Conservation (phyloP, 1,284 basidiomycete species). For the Apiotrichum sp. region DNA sequence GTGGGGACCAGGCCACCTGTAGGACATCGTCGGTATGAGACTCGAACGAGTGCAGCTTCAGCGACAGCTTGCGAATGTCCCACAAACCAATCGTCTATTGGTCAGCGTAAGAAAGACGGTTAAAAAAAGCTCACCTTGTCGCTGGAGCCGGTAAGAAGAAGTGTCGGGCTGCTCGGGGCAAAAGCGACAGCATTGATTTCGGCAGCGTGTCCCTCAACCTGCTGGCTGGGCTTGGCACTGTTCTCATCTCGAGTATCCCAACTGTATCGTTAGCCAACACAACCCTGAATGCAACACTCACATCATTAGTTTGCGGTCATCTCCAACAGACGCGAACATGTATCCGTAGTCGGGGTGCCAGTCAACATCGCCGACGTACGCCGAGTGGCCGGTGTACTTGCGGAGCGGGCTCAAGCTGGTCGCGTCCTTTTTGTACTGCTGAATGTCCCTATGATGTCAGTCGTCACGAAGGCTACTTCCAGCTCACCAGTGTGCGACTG, state of each 20-base stretch:
- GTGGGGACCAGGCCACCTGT: constrained; percentile 90
- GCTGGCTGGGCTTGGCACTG: constrained; percentile 61
- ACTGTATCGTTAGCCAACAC: constrained; percentile 48
- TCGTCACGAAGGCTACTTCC: constrained; percentile 50
- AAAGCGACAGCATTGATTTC: constrained; percentile 91
- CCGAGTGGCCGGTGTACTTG: constrained; percentile 79
- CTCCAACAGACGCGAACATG: constrained; percentile 92
- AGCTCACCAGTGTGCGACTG: constrained; percentile 87
- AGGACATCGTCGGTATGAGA: constrained; percentile 92
- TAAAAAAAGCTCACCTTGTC: constrained; percentile 56
- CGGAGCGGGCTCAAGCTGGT: constrained; percentile 71
- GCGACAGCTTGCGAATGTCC: constrained; percentile 75
- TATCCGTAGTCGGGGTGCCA: constrained; percentile 84
- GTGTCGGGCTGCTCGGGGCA: constrained; percentile 72
- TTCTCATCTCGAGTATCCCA: constrained; percentile 79
- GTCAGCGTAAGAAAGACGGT: neutral
- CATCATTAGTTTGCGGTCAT: constrained; percentile 92
- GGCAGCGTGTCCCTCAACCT: constrained; percentile 77
- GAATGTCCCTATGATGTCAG: constrained; percentile 87
- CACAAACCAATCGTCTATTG: constrained; percentile 74
- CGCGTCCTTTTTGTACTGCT: constrained; percentile 76
- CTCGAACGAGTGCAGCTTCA: constrained; percentile 84
- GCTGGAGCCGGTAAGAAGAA: constrained; percentile 87
- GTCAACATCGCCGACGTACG: constrained; percentile 91
- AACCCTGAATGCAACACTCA: constrained; percentile 46